These are phyloP conservation scores for Erodium trifolium DNA, from an alignment of 441 rosid genomes.

Conservation along the genomic window DNA sequence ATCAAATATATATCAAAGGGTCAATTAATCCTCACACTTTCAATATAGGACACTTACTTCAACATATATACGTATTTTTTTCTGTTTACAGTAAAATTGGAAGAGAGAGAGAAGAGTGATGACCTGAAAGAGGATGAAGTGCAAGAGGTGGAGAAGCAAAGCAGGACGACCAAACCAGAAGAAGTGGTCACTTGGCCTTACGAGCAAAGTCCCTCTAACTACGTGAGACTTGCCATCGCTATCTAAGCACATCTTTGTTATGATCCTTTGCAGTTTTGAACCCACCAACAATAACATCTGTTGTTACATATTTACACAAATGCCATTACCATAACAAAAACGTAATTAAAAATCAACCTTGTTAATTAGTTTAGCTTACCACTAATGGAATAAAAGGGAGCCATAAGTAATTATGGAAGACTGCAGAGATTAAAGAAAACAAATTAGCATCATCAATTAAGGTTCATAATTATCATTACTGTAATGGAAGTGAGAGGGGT, in stretches of 20 bases:
- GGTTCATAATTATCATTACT: background rate
- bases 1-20: no score
- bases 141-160: slow-evolving; percentile 53
- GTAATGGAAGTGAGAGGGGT: no score
- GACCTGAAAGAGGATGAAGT: slow-evolving; percentile 64
- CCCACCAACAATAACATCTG: slow-evolving; percentile 60
- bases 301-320: background rate
- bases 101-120: background rate
- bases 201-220: slow-evolving; percentile 58
- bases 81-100: no score
- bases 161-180: slow-evolving; percentile 66
- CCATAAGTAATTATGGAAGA: slow-evolving; percentile 40
- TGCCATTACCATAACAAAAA: background rate
- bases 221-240: slow-evolving; percentile 45
- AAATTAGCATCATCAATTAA: background rate
- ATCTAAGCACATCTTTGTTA: slow-evolving; percentile 61
- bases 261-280: slow-evolving; percentile 57
- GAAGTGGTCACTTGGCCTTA: slow-evolving; percentile 52
- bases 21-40: no score
- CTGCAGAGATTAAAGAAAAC: slow-evolving; percentile 20
- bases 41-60: no score
- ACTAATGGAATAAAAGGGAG: slow-evolving; percentile 51
- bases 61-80: no score
- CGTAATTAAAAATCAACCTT: no score
- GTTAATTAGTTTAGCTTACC: slow-evolving; percentile 27